Conservation (phyloP, 176 grass and related monocot species). For the Puccinellia tenuiflora region DNA sequence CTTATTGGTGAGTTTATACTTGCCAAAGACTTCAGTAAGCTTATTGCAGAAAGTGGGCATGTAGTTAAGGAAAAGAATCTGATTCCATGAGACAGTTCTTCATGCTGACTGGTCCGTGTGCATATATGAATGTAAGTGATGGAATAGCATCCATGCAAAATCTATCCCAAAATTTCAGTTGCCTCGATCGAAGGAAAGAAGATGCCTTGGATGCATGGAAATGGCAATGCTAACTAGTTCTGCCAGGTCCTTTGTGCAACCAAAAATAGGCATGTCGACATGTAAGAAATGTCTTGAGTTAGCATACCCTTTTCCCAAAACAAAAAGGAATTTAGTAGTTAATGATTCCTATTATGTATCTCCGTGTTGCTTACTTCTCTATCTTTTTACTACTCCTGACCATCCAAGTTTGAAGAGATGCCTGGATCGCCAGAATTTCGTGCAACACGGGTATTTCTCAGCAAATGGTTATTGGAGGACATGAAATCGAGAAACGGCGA, state of each 20-base stretch:
- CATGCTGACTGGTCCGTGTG: neutral
- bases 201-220: neutral
- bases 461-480: no score
- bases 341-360: neutral
- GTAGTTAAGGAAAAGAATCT: neutral
- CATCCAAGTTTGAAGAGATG: no score
- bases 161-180: neutral
- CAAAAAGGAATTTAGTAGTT: neutral
- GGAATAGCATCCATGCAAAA: neutral
- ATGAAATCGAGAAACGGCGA: no score
- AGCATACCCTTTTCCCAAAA: neutral
- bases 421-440: no score
- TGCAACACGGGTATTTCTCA: no score
- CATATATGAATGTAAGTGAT: neutral
- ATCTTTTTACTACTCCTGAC: neutral
- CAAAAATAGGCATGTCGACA: neutral
- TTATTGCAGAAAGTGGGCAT: neutral
- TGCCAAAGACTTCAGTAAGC: neutral
- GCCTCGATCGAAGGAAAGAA: neutral
- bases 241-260: neutral
- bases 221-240: slow-evolving; percentile 7
- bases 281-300: neutral
- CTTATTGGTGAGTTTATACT: neutral
- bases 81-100: neutral
- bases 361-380: neutral